Base-by-base conservation (phyloP, 768 basidiomycete genomes). In the Amanita pseudoporphyria region DNA sequence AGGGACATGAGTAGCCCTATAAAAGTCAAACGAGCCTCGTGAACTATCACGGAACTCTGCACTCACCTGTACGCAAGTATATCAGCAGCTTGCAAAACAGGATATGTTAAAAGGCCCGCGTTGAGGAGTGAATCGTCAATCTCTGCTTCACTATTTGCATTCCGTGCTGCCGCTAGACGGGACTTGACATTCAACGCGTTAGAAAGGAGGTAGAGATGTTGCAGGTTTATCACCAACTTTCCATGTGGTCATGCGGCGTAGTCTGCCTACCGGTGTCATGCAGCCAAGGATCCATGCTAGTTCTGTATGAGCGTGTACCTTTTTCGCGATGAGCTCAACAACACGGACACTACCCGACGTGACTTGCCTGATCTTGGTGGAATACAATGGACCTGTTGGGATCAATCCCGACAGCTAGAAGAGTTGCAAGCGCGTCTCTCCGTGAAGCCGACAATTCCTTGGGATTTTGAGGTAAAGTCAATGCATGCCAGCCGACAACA, bases 231-330 rank as follows among this genome's bases (percentile, higher is more conserved):
- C 31, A 13, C 53, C 69, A 52, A 87, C 91, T 79, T 97, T 98
- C 92, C 94, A 97, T 0, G 90, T 92, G 3, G 93, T 97, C 95
- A 97, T 96, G 37, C 93, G 67, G 35, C 81, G 78, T 9, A 97
- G 67, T 56, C 81, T 82, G 9, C 91, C 90, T 18, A 94, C 72
- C 0, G 91, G 83, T 0, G 89, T 84, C 28, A 92, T 67, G 57
- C 91, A 95, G 54, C 78, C 87, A 51, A 97, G 63, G 42, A 94
- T 80, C 95, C 94, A 97, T 2, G 87, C 83, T 14, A 96, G 67
- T 56, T 97, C 93, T 1, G 82, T 75, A 59, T 97, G 94, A 53
- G 84, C 73, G 46, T 72, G 80, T 48, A 93, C 89, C 91, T 95
- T 30, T 39, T 16, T 19, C 39, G 19, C n/a, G 22, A 37, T 32